phyloP scores from a whole-genome alignment of 345 rosid genomes.

The Eucalyptus guilfoylei region DNA sequence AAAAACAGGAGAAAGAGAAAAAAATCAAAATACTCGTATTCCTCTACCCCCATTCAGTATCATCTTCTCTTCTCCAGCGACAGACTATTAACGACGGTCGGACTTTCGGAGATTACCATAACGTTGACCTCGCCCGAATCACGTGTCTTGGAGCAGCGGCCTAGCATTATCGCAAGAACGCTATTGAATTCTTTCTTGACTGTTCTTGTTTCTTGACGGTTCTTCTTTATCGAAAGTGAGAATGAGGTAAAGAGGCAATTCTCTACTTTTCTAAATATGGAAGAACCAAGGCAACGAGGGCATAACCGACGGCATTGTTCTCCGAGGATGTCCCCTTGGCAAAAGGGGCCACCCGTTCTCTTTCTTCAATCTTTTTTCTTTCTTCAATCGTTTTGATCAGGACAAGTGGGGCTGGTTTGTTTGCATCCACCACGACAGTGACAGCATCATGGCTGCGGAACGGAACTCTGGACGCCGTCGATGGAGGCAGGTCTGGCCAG shows the following conservation, averaged over 20 bases:
- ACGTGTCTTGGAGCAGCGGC: neutral
- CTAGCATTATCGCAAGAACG: neutral
- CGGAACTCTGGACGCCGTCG: neutral
- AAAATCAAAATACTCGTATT: neutral
- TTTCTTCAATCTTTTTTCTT: too few species aligned
- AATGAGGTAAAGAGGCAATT: neutral
- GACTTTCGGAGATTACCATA: neutral
- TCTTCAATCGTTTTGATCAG: neutral
- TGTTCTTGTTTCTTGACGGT: neutral
- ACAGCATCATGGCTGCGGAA: too few species aligned
- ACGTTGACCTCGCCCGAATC: neutral
- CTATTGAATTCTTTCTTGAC: neutral
- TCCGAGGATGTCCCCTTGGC: accelerated
- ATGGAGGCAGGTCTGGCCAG: neutral
- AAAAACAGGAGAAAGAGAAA: neutral
- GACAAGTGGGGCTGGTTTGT: too few species aligned
- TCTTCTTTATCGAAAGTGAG: neutral
- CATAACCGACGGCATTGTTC: neutral
- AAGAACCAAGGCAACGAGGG: neutral
- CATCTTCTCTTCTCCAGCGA: neutral
- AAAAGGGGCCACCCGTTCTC: neutral
- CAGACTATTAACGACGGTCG: neutral
- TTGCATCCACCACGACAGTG: too few species aligned
- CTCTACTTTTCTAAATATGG: neutral
- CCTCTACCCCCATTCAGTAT: neutral